A percentile compares a stretch with the other conserved stretches of the same genome.
Evolutionary conservation across 148 eudicot species (phyloP).

Genomic region (Mesembryanthemum crystallinum): DNA sequence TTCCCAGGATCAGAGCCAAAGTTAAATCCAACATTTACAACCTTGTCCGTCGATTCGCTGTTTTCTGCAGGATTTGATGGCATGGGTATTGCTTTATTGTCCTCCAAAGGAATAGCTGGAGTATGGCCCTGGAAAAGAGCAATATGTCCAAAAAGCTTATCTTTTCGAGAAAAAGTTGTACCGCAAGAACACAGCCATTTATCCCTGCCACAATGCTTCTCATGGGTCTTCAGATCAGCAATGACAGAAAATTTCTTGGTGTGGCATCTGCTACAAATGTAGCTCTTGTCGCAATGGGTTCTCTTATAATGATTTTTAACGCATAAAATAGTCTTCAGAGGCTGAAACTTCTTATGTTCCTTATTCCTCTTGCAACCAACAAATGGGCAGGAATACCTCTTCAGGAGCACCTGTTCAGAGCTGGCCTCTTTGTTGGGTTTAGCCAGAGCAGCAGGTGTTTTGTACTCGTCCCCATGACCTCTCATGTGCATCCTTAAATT

Average conservation of each 20-base stretch:
- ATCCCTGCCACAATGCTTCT: constrained; percentile 94
- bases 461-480: constrained; percentile 94
- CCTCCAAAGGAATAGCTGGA: constrained; percentile 84
- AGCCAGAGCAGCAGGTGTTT: constrained; percentile 89
- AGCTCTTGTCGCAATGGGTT: constrained; percentile 92
- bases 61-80: constrained; percentile 44
- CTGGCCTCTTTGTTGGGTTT: constrained; percentile 72
- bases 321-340: constrained; percentile 83
- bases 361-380: constrained; percentile 90
- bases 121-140: constrained; percentile 93
- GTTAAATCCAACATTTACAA: constrained; percentile 37
- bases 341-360: constrained; percentile 91
- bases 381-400: constrained; percentile 89
- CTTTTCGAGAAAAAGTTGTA: constrained; percentile 92
- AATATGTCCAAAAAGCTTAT: constrained; percentile 96
- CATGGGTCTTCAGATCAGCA: constrained; percentile 96
- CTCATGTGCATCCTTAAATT: constrained; percentile 97
- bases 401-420: constrained; percentile 63
- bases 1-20: constrained; percentile 29
- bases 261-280: constrained; percentile 86
- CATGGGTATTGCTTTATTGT: constrained; percentile 41
- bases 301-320: constrained; percentile 95
- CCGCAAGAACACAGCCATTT: constrained; percentile 98
- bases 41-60: constrained; percentile 32
- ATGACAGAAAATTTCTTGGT: constrained; percentile 87